A percentile compares a stretch with the other conserved stretches of the same genome.
phyloP scores from a whole-genome alignment of 495 filamentous ascomycete species.

The Podospora conica region DNA sequence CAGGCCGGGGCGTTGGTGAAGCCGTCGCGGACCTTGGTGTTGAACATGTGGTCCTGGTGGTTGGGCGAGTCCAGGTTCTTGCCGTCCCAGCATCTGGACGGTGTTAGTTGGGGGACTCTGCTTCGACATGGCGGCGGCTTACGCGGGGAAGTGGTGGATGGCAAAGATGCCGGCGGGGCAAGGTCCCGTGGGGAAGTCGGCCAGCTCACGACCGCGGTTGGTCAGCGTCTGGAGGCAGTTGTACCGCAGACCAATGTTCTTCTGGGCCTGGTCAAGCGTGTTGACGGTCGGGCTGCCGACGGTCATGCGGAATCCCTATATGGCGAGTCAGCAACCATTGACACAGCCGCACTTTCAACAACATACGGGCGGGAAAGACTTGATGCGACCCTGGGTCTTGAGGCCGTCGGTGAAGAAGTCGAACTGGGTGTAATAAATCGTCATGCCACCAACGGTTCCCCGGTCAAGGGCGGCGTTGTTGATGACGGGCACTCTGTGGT shows the following conservation, averaged over 20 bases:
- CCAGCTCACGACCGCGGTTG: constrained; percentile 33
- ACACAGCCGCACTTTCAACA: too few species aligned
- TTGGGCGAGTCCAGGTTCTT: constrained; percentile 50
- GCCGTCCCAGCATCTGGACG: constrained; percentile 46
- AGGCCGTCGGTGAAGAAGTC: constrained; percentile 31
- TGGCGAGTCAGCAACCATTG: background rate
- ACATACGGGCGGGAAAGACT: constrained; percentile 37
- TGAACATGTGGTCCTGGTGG: constrained; percentile 48
- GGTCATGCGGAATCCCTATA: constrained; percentile 48
- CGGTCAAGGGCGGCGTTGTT: constrained; percentile 33
- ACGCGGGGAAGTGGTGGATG: constrained; percentile 46
- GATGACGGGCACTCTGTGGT: constrained; percentile 32
- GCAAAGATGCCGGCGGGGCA: constrained; percentile 44
- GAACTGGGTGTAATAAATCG: constrained; percentile 39
- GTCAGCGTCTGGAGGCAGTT: constrained; percentile 34
- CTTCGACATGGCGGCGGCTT: background rate
- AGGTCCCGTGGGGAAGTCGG: constrained; percentile 38
- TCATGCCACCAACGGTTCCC: constrained; percentile 38
- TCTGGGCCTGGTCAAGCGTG: constrained; percentile 25
- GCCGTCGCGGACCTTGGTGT: constrained; percentile 30
- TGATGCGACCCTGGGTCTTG: constrained; percentile 29
- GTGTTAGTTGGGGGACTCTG: too few species aligned
- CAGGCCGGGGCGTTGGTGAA: constrained; percentile 36
- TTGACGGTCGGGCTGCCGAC: constrained; percentile 36
- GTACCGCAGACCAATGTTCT: constrained; percentile 38